Percentiles rank a stretch among this genome's conserved stretches.
Evolutionary conservation across 331 rosid genomes (phyloP).

Genomic region (Erythrophleum ivorense): DNA sequence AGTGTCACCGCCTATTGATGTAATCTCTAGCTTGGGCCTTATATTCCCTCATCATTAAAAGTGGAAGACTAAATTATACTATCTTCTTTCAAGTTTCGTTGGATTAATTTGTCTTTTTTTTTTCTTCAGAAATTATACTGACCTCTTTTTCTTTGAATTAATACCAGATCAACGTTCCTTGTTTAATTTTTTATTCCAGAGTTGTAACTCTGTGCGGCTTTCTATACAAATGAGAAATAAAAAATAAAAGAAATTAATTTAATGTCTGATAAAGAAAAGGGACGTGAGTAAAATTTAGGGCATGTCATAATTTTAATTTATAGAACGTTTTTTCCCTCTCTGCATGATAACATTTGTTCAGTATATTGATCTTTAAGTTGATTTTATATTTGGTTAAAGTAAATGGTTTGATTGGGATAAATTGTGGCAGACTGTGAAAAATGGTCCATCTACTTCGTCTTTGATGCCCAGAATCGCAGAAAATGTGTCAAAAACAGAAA

Average conservation of each 20-base stretch:
- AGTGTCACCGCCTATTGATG: constrained; percentile 32
- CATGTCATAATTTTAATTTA: not conserved
- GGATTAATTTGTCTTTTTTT: no score
- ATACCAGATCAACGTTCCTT: not conserved
- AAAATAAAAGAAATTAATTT: not conserved
- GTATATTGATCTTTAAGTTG: constrained; percentile 8
- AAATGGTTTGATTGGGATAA: constrained; percentile 35
- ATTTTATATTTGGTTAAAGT: constrained; percentile 25
- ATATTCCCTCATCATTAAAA: not conserved
- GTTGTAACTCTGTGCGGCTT: no score
- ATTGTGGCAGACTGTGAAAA: constrained; percentile 54
- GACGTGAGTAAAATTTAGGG: not conserved
- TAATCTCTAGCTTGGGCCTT: not conserved
- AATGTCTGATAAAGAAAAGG: not conserved
- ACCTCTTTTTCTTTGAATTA: not conserved
- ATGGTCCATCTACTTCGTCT: constrained; percentile 52
- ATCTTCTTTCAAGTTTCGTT: not conserved
- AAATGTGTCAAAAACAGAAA: constrained; percentile 49
- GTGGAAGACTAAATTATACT: not conserved
- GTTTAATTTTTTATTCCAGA: no score
- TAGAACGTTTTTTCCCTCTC: not conserved
- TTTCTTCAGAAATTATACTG: not conserved
- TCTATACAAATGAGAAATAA: not conserved
- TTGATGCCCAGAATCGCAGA: constrained; percentile 41
- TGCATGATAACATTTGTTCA: constrained; percentile 22